Percentiles rank a stretch among this genome's conserved stretches.
phyloP scores from a whole-genome alignment of 2,329 filamentous ascomycete genomes.

The Botrytis aclada region DNA sequence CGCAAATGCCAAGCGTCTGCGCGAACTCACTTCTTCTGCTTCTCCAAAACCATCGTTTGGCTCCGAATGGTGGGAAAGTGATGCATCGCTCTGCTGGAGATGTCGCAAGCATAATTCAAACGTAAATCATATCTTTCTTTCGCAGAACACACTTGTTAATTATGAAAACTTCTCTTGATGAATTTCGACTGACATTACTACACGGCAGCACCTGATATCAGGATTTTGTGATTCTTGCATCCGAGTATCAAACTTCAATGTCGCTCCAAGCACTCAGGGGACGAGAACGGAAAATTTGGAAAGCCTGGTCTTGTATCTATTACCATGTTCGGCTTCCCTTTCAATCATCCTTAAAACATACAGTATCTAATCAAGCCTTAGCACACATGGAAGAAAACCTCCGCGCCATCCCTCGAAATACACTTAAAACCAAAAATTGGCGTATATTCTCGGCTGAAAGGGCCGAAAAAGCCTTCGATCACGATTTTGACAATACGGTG shows the following conservation, averaged over 20 bases:
- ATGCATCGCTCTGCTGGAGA: conserved; percentile 16
- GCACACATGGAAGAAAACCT: conserved; percentile 24
- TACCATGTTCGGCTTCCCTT: conserved; percentile 18
- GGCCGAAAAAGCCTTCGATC: not conserved
- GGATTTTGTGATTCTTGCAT: conserved; percentile 24
- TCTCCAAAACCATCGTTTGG: not conserved
- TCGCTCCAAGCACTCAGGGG: conserved; percentile 21
- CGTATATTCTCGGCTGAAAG: conserved; percentile 18
- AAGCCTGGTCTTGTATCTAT: conserved; percentile 25
- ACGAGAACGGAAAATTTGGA: conserved; percentile 24
- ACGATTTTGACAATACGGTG: conserved; percentile 16
- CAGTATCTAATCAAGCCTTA: conserved; percentile 5
- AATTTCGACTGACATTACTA: not conserved
- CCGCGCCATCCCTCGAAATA: conserved; percentile 12
- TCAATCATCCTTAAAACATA: not conserved
- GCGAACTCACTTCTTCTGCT: not conserved
- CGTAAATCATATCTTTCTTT: not conserved
- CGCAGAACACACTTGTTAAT: not conserved
- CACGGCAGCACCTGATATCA: conserved; percentile 16
- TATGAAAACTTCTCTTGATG: not conserved
- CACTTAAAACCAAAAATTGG: conserved; percentile 21
- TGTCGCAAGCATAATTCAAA: conserved; percentile 15
- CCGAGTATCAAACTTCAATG: conserved; percentile 22
- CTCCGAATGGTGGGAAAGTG: conserved; percentile 2
- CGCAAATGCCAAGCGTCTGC: conserved; percentile 14